Evolutionary conservation across 805 yeast species (phyloP).

Genomic region (Grigorovia yakushimaensis): DNA sequence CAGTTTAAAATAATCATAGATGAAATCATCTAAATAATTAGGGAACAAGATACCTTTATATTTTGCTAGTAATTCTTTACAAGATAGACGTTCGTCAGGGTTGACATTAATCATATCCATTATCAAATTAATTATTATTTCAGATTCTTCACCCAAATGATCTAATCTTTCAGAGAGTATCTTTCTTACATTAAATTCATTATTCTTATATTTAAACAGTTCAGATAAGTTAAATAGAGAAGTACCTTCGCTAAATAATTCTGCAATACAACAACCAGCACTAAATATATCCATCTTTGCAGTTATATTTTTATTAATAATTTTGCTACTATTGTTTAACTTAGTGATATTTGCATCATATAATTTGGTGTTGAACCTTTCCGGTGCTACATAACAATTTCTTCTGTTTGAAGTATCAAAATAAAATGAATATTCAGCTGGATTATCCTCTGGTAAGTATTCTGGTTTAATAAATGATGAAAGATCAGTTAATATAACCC

Average conservation of each 20-base stretch:
- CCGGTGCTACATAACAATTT: conserved; percentile 90
- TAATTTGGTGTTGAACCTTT: conserved; percentile 46
- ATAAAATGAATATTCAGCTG: conserved; percentile 82
- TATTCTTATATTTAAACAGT: conserved; percentile 67
- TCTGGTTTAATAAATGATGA: conserved; percentile 71
- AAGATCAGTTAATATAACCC: conserved; percentile 77
- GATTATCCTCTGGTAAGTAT: conserved; percentile 82
- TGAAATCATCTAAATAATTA: conserved; percentile 51
- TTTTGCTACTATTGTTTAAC: conserved; percentile 10
- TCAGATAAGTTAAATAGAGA: conserved; percentile 83
- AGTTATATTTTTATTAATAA: conserved; percentile 29
- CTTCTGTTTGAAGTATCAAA: conserved; percentile 86
- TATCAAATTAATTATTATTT: conserved; percentile 44
- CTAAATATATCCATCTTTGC: conserved; percentile 75
- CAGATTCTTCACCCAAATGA: conserved; percentile 26
- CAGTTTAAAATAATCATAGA: conserved; percentile 55
- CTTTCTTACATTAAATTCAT: conserved; percentile 48
- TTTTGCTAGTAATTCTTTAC: conserved; percentile 41
- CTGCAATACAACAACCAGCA: conserved; percentile 83
- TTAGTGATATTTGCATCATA: conserved; percentile 5
- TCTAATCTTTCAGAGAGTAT: conserved; percentile 31
- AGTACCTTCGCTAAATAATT: conserved; percentile 75
- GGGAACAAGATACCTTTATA: conserved; percentile 54
- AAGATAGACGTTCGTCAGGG: conserved; percentile 50
- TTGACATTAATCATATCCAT: conserved; percentile 52